phyloP scores from a whole-genome alignment of 2,329 filamentous ascomycete species.

The Epichloe uncinata region DNA sequence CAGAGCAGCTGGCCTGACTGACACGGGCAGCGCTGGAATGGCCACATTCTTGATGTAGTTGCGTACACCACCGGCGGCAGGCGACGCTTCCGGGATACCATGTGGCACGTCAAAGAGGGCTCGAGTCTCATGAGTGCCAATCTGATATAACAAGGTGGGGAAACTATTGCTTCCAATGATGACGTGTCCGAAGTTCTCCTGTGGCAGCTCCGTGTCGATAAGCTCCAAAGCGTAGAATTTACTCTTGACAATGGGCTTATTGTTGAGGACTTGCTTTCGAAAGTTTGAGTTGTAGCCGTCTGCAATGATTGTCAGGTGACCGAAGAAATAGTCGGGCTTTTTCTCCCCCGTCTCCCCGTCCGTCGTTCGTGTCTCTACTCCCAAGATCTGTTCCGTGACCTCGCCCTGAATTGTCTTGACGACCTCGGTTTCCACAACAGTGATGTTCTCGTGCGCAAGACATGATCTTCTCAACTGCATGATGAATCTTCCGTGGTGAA shows the following conservation, averaged over 20 bases:
- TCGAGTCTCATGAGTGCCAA: conserved; percentile 86
- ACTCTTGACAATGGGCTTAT: conserved; percentile 57
- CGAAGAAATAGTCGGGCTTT: conserved; percentile 68
- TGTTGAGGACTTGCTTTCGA: conserved; percentile 59
- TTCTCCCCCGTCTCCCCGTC: conserved; percentile 44
- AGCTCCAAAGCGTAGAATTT: conserved; percentile 93
- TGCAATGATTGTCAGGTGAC: conserved; percentile 71
- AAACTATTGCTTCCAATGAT: conserved; percentile 56
- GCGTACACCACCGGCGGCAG: conserved; percentile 69
- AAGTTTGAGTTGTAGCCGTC: conserved; percentile 92
- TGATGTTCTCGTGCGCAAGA: conserved; percentile 65
- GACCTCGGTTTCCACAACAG: conserved; percentile 80
- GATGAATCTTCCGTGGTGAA: conserved; percentile 94
- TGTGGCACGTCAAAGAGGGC: conserved; percentile 80
- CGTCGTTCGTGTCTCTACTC: conserved; percentile 61
- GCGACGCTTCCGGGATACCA: conserved; percentile 57
- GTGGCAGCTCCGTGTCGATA: conserved; percentile 70
- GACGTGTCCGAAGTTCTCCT: conserved; percentile 70
- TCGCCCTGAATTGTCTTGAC: conserved; percentile 60
- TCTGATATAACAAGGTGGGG: conserved; percentile 90
- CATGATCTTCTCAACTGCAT: conserved; percentile 66
- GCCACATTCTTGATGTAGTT: conserved; percentile 70
- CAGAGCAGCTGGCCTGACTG: conserved; percentile 59
- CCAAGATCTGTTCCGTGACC: conserved; percentile 59
- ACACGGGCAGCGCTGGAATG: conserved; percentile 60